phyloP scores from a whole-genome alignment of 2,329 filamentous ascomycete species.

The Penicillium sp. region DNA sequence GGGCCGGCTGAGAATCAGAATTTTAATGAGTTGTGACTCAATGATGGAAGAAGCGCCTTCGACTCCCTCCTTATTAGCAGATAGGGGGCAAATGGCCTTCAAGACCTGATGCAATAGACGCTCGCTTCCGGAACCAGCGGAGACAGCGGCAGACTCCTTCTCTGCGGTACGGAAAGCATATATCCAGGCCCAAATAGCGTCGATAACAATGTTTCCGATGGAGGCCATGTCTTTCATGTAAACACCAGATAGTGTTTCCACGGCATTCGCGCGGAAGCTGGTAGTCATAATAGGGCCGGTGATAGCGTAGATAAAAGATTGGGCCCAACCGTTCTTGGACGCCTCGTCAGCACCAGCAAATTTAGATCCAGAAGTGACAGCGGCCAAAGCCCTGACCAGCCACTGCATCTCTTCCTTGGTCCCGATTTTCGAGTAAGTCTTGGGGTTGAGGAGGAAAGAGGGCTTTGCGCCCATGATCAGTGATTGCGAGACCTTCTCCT shows the following conservation, averaged over 20 bases:
- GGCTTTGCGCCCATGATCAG: conserved; percentile 74
- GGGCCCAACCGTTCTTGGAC: conserved; percentile 72
- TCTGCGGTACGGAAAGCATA: conserved; percentile 66
- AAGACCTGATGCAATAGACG: conserved; percentile 61
- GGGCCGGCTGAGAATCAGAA: conserved; percentile 75
- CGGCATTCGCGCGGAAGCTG: conserved; percentile 64
- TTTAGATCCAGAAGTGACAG: conserved; percentile 58
- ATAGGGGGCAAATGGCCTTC: conserved; percentile 42
- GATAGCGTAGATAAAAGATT: conserved; percentile 78
- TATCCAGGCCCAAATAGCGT: conserved; percentile 80
- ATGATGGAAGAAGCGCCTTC: conserved; percentile 52
- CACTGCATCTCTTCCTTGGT: conserved; percentile 75
- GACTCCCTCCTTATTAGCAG: conserved; percentile 23
- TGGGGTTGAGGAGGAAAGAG: conserved; percentile 81
- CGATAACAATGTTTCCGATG: conserved; percentile 64
- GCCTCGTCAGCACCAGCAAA: conserved; percentile 48
- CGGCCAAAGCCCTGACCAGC: conserved; percentile 69
- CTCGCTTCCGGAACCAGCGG: conserved; percentile 63
- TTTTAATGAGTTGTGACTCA: conserved; percentile 69
- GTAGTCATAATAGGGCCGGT: conserved; percentile 63
- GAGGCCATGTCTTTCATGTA: conserved; percentile 62
- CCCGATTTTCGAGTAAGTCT: conserved; percentile 78
- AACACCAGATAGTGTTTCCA: conserved; percentile 60
- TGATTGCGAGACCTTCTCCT: conserved; percentile 62
- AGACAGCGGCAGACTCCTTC: conserved; percentile 71